Conservation (phyloP, 2,329 filamentous ascomycete species). For the Penicillium sp. region DNA sequence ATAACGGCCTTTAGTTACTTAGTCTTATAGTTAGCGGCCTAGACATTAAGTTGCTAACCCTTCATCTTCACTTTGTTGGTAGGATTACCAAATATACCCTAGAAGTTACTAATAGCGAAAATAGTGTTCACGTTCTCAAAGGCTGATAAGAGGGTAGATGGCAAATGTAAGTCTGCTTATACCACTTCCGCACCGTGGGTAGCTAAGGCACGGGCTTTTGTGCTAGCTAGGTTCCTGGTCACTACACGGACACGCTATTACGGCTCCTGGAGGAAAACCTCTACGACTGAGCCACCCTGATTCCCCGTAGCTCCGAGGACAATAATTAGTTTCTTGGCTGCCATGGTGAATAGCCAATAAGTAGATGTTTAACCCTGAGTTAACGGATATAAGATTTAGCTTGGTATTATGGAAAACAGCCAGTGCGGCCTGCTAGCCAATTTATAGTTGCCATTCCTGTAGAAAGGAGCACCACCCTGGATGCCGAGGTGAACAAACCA, state of each 20-base stretch:
- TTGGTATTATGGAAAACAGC: not conserved
- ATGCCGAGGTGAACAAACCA: not conserved
- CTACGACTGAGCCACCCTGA: slow-evolving; percentile 5
- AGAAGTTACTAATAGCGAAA: slow-evolving; percentile 45
- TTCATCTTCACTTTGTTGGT: slow-evolving; percentile 20
- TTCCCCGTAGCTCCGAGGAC: too few relatives aligned
- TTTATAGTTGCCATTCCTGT: not conserved
- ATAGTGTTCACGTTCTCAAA: slow-evolving; percentile 45
- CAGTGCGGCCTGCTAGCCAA: not conserved
- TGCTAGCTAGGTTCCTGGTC: slow-evolving; percentile 48
- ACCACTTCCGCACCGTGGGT: slow-evolving; percentile 44
- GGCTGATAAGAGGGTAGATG: slow-evolving; percentile 34
- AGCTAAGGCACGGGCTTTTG: slow-evolving; percentile 36
- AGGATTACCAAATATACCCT: slow-evolving; percentile 24
- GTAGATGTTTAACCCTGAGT: too few relatives aligned
- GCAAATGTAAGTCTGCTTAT: slow-evolving; percentile 38
- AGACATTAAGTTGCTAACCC: slow-evolving; percentile 5
- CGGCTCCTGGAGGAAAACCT: slow-evolving; percentile 15
- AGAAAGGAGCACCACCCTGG: not conserved
- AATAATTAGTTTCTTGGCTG: too few relatives aligned
- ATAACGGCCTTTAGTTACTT: slow-evolving; percentile 43
- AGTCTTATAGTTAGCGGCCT: slow-evolving; percentile 30
- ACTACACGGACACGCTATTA: slow-evolving; percentile 28
- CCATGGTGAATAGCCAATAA: too few relatives aligned
- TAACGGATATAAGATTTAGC: not conserved